phyloP scores from a whole-genome alignment of 2,329 filamentous ascomycete genomes.

The Lecanoromycetidae sp. region DNA sequence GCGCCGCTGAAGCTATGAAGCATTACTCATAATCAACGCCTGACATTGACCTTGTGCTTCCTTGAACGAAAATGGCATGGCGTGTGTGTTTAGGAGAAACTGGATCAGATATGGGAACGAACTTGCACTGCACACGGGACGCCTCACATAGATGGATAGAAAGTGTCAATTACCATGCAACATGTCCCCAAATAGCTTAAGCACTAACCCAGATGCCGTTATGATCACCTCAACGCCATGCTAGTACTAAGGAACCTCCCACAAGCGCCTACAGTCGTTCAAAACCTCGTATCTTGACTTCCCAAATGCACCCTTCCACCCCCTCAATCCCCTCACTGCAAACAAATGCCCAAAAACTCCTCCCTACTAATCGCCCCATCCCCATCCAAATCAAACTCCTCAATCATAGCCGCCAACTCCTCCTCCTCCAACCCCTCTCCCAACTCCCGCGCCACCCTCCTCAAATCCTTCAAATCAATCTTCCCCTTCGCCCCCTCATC shows the following conservation, averaged over 20 bases:
- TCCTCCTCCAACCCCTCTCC: constrained; percentile 89
- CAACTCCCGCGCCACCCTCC: constrained; percentile 76
- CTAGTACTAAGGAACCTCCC: neutral
- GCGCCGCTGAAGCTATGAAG: constrained; percentile 7
- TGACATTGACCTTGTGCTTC: too few relatives aligned
- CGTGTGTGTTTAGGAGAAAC: neutral
- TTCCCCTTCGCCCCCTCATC: constrained; percentile 85
- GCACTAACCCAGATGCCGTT: neutral
- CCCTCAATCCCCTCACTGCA: constrained; percentile 27
- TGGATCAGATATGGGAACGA: too few relatives aligned
- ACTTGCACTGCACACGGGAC: too few relatives aligned
- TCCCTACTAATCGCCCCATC: constrained; percentile 62
- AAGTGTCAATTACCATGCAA: too few relatives aligned
- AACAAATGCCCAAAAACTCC: constrained; percentile 55
- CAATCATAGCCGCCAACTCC: constrained; percentile 90
- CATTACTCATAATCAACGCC: constrained; percentile 4
- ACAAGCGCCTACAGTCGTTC: neutral
- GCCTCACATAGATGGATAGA: too few relatives aligned
- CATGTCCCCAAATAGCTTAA: too few relatives aligned
- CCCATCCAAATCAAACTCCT: constrained; percentile 91
- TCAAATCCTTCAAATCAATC: constrained; percentile 78
- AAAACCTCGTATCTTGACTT: neutral
- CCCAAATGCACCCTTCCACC: neutral
- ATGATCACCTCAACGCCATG: neutral
- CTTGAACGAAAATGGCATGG: too few relatives aligned